These are phyloP conservation scores for Durotheca rogersii DNA, from an alignment of 495 filamentous ascomycete genomes.

Conservation along the genomic window DNA sequence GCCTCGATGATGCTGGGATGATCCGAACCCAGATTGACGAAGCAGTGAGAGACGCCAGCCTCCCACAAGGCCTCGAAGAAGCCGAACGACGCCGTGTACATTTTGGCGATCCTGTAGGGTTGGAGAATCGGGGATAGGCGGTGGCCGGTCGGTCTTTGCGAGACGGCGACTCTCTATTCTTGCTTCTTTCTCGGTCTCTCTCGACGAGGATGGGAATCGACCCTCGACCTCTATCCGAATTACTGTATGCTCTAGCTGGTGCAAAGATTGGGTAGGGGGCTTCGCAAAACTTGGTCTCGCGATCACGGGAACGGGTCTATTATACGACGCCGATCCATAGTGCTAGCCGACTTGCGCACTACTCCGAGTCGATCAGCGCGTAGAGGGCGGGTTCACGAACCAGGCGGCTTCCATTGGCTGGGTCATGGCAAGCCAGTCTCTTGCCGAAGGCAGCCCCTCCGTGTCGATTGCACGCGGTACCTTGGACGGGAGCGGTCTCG, in stretches of 20 bases:
- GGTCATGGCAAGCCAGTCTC: conserved; percentile 6
- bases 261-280: too few species aligned
- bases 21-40: conserved; percentile 94
- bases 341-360: background rate
- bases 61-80: conserved; percentile 97
- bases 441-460: conserved; percentile 23
- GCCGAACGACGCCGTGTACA: conserved; percentile 62
- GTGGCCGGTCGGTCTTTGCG: background rate
- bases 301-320: background rate
- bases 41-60: conserved; percentile 84
- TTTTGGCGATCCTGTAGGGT: conserved; percentile 28
- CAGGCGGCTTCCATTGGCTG: conserved; percentile 9
- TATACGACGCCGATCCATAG: conserved; percentile 3
- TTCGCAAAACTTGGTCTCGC: too few species aligned
- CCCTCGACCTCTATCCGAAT: background rate
- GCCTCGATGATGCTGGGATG: conserved; percentile 91
- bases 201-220: background rate
- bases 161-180: too few species aligned
- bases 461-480: conserved; percentile 14
- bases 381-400: background rate
- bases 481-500: conserved; percentile 17
- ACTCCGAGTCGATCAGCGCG: too few species aligned
- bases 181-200: background rate
- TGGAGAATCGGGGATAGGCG: conserved; percentile 4
- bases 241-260: conserved; percentile 12